Conservation (phyloP, 306 rosid genomes). For the Boehmeria nivea region DNA sequence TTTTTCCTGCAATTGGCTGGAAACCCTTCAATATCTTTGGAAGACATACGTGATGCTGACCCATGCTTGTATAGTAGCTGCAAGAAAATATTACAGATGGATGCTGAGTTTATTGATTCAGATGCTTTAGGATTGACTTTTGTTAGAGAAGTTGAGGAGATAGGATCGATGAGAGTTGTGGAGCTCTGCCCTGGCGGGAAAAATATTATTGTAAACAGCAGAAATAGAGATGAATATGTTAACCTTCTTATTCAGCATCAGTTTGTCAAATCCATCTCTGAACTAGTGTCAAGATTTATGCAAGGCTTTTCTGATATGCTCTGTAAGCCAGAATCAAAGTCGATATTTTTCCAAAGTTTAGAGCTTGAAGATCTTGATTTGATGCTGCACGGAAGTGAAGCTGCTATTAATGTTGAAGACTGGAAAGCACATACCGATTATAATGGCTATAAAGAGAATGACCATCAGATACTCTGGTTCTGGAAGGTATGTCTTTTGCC, state of each 20-base stretch:
- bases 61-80: constrained; percentile 69
- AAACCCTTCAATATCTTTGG: constrained; percentile 40
- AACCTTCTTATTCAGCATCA: constrained; percentile 64
- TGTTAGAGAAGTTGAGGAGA: constrained; percentile 86
- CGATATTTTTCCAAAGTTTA: constrained; percentile 57
- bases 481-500: constrained; percentile 61
- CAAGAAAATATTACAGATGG: constrained; percentile 83
- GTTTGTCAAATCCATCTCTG: constrained; percentile 64
- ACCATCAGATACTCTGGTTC: constrained; percentile 84
- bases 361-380: constrained; percentile 89
- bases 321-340: constrained; percentile 27
- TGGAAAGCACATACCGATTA: constrained; percentile 91
- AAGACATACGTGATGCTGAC: constrained; percentile 80
- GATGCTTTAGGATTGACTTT: constrained; percentile 87
- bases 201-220: constrained; percentile 54
- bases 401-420: constrained; percentile 62
- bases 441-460: constrained; percentile 78
- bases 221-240: constrained; percentile 66
- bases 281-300: constrained; percentile 71
- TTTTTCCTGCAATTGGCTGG: constrained; percentile 92
- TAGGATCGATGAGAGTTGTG: constrained; percentile 57
- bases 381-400: constrained; percentile 84
- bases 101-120: constrained; percentile 65
- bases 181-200: constrained; percentile 75
- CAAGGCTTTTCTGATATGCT: constrained; percentile 83